Percentiles rank a stretch among this genome's conserved stretches.
phyloP scores from a whole-genome alignment of 2,329 filamentous ascomycete genomes.

The Trichoderma breve region DNA sequence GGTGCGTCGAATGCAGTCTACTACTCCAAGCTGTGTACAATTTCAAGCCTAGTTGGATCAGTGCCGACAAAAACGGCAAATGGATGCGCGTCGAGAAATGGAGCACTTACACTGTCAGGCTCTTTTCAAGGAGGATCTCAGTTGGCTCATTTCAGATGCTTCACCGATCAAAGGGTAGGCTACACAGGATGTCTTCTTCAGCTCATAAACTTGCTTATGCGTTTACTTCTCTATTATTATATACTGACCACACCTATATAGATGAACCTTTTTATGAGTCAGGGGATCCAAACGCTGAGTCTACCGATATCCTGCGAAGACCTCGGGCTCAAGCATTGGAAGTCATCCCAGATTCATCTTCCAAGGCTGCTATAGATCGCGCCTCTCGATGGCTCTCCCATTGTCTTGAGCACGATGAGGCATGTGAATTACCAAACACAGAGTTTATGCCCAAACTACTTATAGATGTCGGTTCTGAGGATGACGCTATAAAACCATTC shows the following conservation, averaged over 20 bases:
- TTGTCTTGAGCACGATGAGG: not conserved
- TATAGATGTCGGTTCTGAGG: not conserved
- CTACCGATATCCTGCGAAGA: not conserved
- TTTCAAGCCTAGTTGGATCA: not conserved
- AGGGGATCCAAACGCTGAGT: not conserved
- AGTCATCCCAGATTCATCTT: not conserved
- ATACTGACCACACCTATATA: not conserved
- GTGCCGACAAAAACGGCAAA: not conserved
- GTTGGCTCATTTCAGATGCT: not conserved
- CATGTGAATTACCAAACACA: not conserved
- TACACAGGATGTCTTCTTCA: not conserved
- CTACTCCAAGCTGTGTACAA: not conserved
- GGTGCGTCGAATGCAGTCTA: not conserved
- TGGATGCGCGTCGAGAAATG: not conserved
- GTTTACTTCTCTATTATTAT: too few species aligned
- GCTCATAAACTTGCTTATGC: fast-evolving
- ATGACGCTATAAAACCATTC: not conserved
- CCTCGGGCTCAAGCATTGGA: not conserved
- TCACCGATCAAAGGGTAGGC: not conserved
- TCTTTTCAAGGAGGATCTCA: not conserved
- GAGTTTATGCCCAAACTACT: not conserved
- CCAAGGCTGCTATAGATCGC: not conserved
- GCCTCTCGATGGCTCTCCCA: not conserved
- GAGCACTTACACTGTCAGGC: not conserved
- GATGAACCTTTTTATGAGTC: not conserved